A percentile compares a stretch with the other conserved stretches of the same genome.
These are phyloP conservation scores for Cystobasidium ongulense DNA, from an alignment of 768 basidiomycete species.

Conservation along the genomic window DNA sequence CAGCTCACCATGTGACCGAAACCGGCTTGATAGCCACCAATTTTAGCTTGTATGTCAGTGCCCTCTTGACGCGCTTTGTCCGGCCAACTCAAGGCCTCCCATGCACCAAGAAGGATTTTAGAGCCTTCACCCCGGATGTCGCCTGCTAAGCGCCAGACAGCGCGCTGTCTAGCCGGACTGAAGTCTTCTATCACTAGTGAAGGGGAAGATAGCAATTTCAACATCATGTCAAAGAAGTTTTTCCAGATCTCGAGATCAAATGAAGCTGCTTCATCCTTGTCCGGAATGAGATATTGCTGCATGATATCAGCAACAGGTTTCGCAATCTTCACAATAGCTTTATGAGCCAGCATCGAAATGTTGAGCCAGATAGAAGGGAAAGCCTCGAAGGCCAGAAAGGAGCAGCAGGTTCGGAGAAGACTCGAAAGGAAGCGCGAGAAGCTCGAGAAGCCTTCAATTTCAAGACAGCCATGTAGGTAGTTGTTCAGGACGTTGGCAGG, in stretches of 20 bases:
- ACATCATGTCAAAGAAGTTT: slow-evolving; percentile 68
- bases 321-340: slow-evolving; percentile 77
- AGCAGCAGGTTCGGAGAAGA: slow-evolving; percentile 70
- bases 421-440: slow-evolving; percentile 62
- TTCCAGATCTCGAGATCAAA: slow-evolving; percentile 76
- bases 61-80: slow-evolving; percentile 1
- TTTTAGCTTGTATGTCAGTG: neutral
- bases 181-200: slow-evolving; percentile 91
- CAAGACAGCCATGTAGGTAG: slow-evolving; percentile 69
- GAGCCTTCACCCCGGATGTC: slow-evolving; percentile 91
- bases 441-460: slow-evolving; percentile 80
- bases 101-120: slow-evolving; percentile 64
- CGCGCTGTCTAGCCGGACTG: slow-evolving; percentile 66
- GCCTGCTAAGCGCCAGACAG: slow-evolving; percentile 57
- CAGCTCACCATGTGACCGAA: slow-evolving; percentile 29
- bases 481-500: slow-evolving; percentile 66
- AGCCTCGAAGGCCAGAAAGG: slow-evolving; percentile 75
- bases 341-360: slow-evolving; percentile 77
- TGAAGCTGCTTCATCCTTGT: slow-evolving; percentile 54
- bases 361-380: slow-evolving; percentile 89
- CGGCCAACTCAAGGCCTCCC: slow-evolving; percentile 74
- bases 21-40: slow-evolving; percentile 67
- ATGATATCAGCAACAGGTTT: slow-evolving; percentile 70
- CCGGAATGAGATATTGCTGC: slow-evolving; percentile 70
- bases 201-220: slow-evolving; percentile 74